Evolutionary conservation across 805 yeast genomes (phyloP), one percentile per base, ranked within the genome.

Genomic region (Pichia occidentalis): DNA sequence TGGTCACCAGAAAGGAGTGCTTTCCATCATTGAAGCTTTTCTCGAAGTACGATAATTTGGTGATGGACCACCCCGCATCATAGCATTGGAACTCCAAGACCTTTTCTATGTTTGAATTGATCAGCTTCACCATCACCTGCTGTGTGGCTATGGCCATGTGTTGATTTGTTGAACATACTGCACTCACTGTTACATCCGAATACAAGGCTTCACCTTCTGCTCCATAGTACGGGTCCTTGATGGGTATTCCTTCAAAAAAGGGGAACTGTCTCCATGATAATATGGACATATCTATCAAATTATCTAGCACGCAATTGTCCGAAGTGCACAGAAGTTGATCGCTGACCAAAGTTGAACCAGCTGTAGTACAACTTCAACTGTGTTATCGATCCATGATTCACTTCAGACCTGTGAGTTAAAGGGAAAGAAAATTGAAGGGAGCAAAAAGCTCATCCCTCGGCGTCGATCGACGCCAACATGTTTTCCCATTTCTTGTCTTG

Each of bases 191-290:
- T 1, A 88, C 77, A 52, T 87, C 95, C 2, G 96, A 85, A 57
- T 81, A 88, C 19, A 88, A 64, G 0, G 84, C 81, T 19, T 34
- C 21, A 5, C 69, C 64, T 4, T 66, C 67, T 0, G 80, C 65
- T 6, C 80, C 79, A 40, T 73, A 69, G 42, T 73, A 65, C 5
- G 97, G 97, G 54, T 92, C 98, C 44, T 78, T 64, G 14, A 92
- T 81, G 5, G 96, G 96, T 0, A 78, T 70, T 25, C 75, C 70
- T 37, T 86, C 95, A 57, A 83, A 87, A 59, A 90, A 83, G 44
- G 85, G 85, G 60, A 90, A 84, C 53, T 84, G 95, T 43, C 90
- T 46, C 64, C 64, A 61, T 16, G 52, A 47, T 5, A 60, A 48
- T 19, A 59, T 43, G 13, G 63, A 58, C 64, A 60, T 60, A 12